Base-by-base conservation (phyloP, 345 rosid species). In the Populus ilicifolia region DNA sequence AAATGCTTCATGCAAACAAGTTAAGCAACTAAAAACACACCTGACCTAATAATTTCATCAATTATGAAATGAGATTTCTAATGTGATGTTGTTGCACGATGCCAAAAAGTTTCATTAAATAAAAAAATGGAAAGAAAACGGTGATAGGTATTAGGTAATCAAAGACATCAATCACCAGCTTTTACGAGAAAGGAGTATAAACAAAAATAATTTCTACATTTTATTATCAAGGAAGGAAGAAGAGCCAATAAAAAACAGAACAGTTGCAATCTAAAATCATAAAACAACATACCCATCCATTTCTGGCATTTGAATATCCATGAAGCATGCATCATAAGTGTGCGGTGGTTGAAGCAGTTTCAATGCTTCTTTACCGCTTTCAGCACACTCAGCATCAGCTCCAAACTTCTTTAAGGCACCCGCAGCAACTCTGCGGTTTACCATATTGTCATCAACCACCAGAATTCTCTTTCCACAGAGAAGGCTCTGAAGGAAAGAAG, bases 241-340 rank as follows among this genome's bases (percentile, higher is more conserved):
- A 41, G 44, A 30, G 67, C 14, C 11, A 54, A 39, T 6, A 17
- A 66, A 67, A 4, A 7, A 74, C 46, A 29, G 18, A 29, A 38
- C 29, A 11, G 21, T 25, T 43, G 64, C 27, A 59, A 59, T 59
- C 64, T 11, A 46, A 50, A 69, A 73, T 14, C 56, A 44, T 23
- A 2, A 69, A 36, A 33, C 38, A 62, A 46, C 89, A 76, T 85
- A 94, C 98, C 99, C 99, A 72, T 96, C 99, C 99, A 96, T 96
- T 79, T 92, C 98, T 3, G 99, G 99, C 99, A 96, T 96, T 79
- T 96, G 99, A 76, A 96, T 93, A 72, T 96, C 99, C 99, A 96
- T 96, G 85, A 96, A 96, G 86, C 99, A 96, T 38, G 99, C 99
- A 85, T 96, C 98, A 29, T 91, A 93, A 64, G 6, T 54, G 69